phyloP scores from a whole-genome alignment of 176 grass and related monocot genomes.

The Oryza glaberrima region DNA sequence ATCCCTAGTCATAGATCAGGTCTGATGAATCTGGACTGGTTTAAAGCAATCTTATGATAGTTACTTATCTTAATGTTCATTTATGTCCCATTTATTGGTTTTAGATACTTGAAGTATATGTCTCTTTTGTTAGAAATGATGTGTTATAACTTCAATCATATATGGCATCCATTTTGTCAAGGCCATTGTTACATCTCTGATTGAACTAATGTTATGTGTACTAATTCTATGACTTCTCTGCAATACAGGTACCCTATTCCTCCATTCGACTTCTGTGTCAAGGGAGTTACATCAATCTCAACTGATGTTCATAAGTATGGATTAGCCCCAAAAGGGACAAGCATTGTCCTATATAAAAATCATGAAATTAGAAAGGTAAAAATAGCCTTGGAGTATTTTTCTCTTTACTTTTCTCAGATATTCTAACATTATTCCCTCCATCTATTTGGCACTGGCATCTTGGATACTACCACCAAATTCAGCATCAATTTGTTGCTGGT shows the following conservation, averaged over 20 bases:
- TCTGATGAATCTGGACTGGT: background rate
- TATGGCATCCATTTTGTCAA: background rate
- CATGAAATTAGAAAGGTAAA: conserved; percentile 97
- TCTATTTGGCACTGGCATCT: conserved; percentile 47
- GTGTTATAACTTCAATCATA: background rate
- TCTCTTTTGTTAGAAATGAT: background rate
- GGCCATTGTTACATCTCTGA: background rate
- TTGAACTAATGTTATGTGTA: conserved; percentile 18
- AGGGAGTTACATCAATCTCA: conserved; percentile 96
- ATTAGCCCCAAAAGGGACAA: conserved; percentile 95
- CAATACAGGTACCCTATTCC: conserved; percentile 82
- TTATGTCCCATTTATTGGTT: background rate
- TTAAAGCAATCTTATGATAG: background rate
- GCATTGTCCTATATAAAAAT: conserved; percentile 92
- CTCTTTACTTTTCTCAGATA: conserved; percentile 16
- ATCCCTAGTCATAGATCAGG: background rate
- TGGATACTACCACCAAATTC: conserved; percentile 42
- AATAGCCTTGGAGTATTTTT: conserved; percentile 10
- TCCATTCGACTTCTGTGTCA: conserved; percentile 96
- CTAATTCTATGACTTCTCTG: conserved; percentile 34
- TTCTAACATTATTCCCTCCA: conserved; percentile 31
- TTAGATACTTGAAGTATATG: background rate
- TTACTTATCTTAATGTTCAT: background rate
- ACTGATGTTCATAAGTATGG: conserved; percentile 98
- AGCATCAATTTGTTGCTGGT: conserved; percentile 99